A percentile compares a stretch with the other conserved stretches of the same genome.
Evolutionary conservation across 73 alveolate species (phyloP).

Genomic region (Blepharisma stoltei): DNA sequence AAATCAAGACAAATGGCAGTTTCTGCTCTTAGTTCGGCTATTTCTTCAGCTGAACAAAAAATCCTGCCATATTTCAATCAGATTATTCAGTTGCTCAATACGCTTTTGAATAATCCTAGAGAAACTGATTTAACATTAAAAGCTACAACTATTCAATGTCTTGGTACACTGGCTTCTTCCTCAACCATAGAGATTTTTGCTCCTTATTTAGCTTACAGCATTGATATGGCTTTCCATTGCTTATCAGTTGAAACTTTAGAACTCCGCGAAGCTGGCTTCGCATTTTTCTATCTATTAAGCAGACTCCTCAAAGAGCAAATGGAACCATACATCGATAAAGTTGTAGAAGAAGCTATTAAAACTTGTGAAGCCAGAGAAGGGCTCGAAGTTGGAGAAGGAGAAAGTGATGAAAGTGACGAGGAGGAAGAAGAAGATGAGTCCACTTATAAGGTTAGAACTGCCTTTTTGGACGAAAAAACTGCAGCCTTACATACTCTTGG

Average conservation of each 20-base stretch:
- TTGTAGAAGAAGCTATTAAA: slow-evolving; percentile 14
- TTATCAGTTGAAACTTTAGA: neutral
- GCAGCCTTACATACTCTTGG: slow-evolving; percentile 34
- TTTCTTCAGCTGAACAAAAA: slow-evolving; percentile 28
- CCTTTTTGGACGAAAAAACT: slow-evolving; percentile 27
- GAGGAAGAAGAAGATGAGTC: neutral
- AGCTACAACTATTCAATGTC: neutral
- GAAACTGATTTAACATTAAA: neutral
- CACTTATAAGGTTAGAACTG: slow-evolving; percentile 25
- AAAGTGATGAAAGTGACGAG: slow-evolving; percentile 24
- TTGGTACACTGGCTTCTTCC: slow-evolving; percentile 14
- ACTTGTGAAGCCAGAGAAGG: slow-evolving; percentile 30
- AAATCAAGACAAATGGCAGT: slow-evolving; percentile 19
- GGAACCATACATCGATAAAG: neutral
- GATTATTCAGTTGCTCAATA: neutral
- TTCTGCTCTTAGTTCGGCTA: slow-evolving; percentile 19
- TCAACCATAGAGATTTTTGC: neutral
- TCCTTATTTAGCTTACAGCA: neutral
- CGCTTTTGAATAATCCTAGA: neutral
- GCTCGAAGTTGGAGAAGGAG: neutral
- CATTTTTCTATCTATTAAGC: slow-evolving; percentile 16
- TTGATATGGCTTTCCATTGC: slow-evolving; percentile 18
- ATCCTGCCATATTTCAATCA: slow-evolving; percentile 14
- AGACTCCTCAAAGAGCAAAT: slow-evolving; percentile 7
- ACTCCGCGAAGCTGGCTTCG: slow-evolving; percentile 32